Evolutionary conservation across 441 rosid genomes (phyloP).

Genomic region (Raphanus hybrid): DNA sequence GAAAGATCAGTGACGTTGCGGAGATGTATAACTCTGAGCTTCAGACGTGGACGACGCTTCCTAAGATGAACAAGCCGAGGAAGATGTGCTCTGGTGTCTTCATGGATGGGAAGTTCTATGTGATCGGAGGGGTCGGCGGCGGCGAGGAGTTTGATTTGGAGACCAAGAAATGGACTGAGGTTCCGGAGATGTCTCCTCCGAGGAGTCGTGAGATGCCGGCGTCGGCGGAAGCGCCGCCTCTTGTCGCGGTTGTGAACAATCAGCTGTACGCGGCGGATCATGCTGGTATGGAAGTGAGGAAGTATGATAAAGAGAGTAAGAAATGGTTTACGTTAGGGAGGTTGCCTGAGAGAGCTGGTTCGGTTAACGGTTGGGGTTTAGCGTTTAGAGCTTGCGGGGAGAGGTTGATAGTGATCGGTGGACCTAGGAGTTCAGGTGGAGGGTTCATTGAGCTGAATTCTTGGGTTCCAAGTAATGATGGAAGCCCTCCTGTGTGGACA

Average conservation of each 20-base stretch:
- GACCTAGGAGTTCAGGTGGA: constrained; percentile 59
- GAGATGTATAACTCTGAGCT: constrained; percentile 71
- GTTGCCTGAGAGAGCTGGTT: constrained; percentile 56
- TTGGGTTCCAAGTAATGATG: constrained; percentile 50
- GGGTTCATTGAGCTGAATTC: constrained; percentile 59
- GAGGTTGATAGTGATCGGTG: constrained; percentile 59
- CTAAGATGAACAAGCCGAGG: constrained; percentile 74
- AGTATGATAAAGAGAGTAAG: constrained; percentile 53
- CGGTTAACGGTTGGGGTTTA: constrained; percentile 62
- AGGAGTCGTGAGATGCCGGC: constrained; percentile 45
- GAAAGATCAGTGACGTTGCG: constrained; percentile 55
- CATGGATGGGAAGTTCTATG: constrained; percentile 86
- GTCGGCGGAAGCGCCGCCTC: constrained; percentile 68
- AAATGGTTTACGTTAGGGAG: constrained; percentile 53
- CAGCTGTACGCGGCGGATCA: constrained; percentile 56
- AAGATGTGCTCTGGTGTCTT: constrained; percentile 83
- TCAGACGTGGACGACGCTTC: constrained; percentile 66
- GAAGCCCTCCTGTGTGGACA: constrained; percentile 50
- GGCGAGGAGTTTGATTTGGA: constrained; percentile 72
- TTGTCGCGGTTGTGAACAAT: constrained; percentile 61
- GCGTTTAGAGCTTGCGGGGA: constrained; percentile 67
- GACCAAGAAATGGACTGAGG: constrained; percentile 71
- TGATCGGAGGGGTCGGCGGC: constrained; percentile 77
- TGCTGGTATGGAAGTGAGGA: constrained; percentile 58
- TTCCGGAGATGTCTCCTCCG: constrained; percentile 79